phyloP scores from a whole-genome alignment of 768 basidiomycete genomes.

The Symmetrospora coprosmae region DNA sequence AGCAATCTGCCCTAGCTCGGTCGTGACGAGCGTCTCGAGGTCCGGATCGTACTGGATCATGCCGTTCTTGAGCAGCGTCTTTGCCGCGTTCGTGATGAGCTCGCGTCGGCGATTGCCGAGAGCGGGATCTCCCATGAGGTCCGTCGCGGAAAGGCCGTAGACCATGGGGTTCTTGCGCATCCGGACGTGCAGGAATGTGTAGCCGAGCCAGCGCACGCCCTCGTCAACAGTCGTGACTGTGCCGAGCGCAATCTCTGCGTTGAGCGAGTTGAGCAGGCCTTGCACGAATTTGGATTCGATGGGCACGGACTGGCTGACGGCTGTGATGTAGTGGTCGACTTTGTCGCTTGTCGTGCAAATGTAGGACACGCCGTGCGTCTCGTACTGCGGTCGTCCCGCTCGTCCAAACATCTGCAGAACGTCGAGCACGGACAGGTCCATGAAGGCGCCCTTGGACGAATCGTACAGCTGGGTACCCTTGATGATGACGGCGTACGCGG shows the following conservation, averaged over 20 bases:
- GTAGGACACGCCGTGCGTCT: slow-evolving; percentile 87
- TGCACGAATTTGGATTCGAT: slow-evolving; percentile 86
- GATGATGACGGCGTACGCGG: slow-evolving; percentile 65
- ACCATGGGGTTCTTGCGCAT: slow-evolving; percentile 76
- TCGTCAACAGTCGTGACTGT: slow-evolving; percentile 78
- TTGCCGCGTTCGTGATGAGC: slow-evolving; percentile 54
- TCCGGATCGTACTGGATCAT: slow-evolving; percentile 68
- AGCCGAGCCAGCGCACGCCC: slow-evolving; percentile 86
- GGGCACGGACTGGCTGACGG: slow-evolving; percentile 49
- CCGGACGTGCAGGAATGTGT: slow-evolving; percentile 88
- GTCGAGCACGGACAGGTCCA: slow-evolving; percentile 83
- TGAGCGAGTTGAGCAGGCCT: slow-evolving; percentile 79
- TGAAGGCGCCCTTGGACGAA: slow-evolving; percentile 71
- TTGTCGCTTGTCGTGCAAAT: slow-evolving; percentile 93
- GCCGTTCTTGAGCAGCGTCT: slow-evolving; percentile 50
- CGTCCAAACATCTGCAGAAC: slow-evolving; percentile 92
- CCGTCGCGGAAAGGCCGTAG: slow-evolving; percentile 56
- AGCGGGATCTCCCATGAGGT: slow-evolving; percentile 54
- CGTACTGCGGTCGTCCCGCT: slow-evolving; percentile 53
- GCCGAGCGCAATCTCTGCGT: slow-evolving; percentile 86
- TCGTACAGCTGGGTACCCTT: slow-evolving; percentile 97
- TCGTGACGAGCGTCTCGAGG: slow-evolving; percentile 52
- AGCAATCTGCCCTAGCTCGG: slow-evolving; percentile 89
- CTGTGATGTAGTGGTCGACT: slow-evolving; percentile 47
- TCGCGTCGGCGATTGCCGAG: slow-evolving; percentile 56